Percentiles rank a stretch among this genome's conserved stretches.
Conservation (phyloP, 139 green algal genomes). For the Chlorella sorokiniana region DNA sequence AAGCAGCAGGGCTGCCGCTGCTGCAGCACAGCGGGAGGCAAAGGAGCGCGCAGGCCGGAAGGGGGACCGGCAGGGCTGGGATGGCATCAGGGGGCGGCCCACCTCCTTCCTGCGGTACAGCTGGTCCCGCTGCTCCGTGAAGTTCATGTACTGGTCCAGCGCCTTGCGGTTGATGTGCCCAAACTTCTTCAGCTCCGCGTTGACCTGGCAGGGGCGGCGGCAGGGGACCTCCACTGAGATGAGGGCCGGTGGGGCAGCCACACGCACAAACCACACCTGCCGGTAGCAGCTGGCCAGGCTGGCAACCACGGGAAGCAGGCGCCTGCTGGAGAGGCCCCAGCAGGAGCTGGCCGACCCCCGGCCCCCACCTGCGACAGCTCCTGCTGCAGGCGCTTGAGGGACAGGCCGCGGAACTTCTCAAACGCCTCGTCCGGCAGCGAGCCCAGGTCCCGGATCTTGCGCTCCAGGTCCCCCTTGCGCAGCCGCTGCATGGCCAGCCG, state of each 20-base stretch:
- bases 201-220: constrained; percentile 31
- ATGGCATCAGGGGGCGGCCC: not conserved
- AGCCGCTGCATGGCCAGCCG: constrained; percentile 52
- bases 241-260: not conserved
- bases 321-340: not conserved
- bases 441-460: constrained; percentile 91
- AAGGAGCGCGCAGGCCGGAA: not conserved
- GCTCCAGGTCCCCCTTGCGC: constrained; percentile 73
- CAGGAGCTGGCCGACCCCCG: not conserved
- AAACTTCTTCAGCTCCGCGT: constrained; percentile 72
- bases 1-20: not conserved
- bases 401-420: constrained; percentile 65
- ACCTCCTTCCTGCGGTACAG: constrained; percentile 57
- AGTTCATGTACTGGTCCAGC: constrained; percentile 95
- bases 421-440: constrained; percentile 87
- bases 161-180: constrained; percentile 95
- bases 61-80: not conserved
- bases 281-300: too few species aligned
- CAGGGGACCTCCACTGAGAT: too few species aligned
- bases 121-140: constrained; percentile 81
- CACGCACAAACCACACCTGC: not conserved
- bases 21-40: not conserved
- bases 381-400: constrained; percentile 68
- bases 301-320: not conserved
- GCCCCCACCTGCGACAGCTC: constrained; percentile 56